These are phyloP conservation scores for Penicillium soppii DNA, from an alignment of 495 filamentous ascomycete species.

Conservation along the genomic window DNA sequence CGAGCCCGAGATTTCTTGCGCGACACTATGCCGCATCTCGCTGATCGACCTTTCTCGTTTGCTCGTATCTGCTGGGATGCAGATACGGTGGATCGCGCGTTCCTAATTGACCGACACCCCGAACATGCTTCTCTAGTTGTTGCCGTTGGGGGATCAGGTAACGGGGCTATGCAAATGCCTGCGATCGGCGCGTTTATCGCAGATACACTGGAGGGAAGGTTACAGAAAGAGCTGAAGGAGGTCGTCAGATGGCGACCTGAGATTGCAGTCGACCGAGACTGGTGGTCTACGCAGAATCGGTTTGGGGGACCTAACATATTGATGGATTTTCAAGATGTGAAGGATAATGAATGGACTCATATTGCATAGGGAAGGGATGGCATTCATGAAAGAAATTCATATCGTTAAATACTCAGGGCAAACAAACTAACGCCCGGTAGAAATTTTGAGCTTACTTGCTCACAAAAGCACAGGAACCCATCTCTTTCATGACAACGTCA, in stretches of 20 bases:
- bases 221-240: slow-evolving; percentile 37
- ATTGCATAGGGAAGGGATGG: slow-evolving; percentile 14
- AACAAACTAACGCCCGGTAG: no score
- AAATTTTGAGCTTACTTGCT: slow-evolving; percentile 36
- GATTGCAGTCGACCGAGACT: slow-evolving; percentile 44
- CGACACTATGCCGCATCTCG: slow-evolving; percentile 53
- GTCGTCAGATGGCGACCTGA: slow-evolving; percentile 54
- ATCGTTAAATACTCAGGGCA: no score
- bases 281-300: slow-evolving; percentile 48
- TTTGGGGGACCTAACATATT: slow-evolving; percentile 43
- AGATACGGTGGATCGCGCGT: slow-evolving; percentile 52
- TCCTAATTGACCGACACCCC: slow-evolving; percentile 47
- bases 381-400: no score
- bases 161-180: slow-evolving; percentile 52
- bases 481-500: slow-evolving; percentile 61
- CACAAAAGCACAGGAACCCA: slow-evolving; percentile 77
- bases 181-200: slow-evolving; percentile 47
- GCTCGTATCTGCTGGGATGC: slow-evolving; percentile 56
- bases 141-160: slow-evolving; percentile 51
- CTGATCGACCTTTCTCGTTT: slow-evolving; percentile 44
- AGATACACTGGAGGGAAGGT: slow-evolving; percentile 43
- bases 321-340: slow-evolving; percentile 48
- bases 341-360: slow-evolving; percentile 35
- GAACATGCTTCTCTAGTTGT: slow-evolving; percentile 41
- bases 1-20: slow-evolving; percentile 41